A percentile compares a stretch with the other conserved stretches of the same genome.
Conservation (phyloP, 1,139 yeast genomes). For the Zhuliangozyma parablackwelliae region DNA sequence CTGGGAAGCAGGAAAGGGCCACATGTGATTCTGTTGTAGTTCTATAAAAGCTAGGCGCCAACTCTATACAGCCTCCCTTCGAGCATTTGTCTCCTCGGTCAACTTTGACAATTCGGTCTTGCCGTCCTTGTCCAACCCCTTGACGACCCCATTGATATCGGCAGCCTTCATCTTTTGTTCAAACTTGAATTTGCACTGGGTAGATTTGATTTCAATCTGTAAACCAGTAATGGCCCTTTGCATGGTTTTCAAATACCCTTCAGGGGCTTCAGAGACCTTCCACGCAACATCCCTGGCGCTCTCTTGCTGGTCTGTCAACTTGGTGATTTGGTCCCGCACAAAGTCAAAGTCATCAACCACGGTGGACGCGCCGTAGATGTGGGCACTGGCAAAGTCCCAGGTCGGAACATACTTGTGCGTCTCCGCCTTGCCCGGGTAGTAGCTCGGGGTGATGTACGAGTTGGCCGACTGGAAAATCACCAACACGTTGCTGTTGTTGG, state of each 20-base stretch:
- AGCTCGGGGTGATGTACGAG: slow-evolving; percentile 57
- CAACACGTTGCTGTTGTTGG: slow-evolving; percentile 37
- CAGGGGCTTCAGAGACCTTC: slow-evolving; percentile 60
- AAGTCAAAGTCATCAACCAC: slow-evolving; percentile 46
- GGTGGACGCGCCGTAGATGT: slow-evolving; percentile 51
- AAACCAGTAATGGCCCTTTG: slow-evolving; percentile 59
- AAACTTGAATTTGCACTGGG: slow-evolving; percentile 57
- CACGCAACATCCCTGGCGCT: slow-evolving; percentile 38
- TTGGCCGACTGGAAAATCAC: slow-evolving; percentile 54
- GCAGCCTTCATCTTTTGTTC: slow-evolving; percentile 46
- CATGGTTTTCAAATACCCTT: slow-evolving; percentile 36
- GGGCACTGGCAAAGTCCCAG: slow-evolving; percentile 66
- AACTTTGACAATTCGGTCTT: slow-evolving; percentile 17
- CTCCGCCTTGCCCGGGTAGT: slow-evolving; percentile 54
- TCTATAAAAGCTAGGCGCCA: too few relatives aligned
- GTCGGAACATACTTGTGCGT: slow-evolving; percentile 69
- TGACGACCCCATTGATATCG: slow-evolving; percentile 52
- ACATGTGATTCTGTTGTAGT: too few relatives aligned
- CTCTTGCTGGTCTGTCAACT: slow-evolving; percentile 49
- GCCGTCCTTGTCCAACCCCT: slow-evolving; percentile 37
- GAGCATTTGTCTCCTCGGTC: slow-evolving; percentile 17
- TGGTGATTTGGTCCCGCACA: slow-evolving; percentile 43
- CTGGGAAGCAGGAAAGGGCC: too few relatives aligned
- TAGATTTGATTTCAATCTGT: slow-evolving; percentile 47
- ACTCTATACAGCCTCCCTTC: slow-evolving; percentile 3